Base-by-base conservation (phyloP, 2,329 filamentous ascomycete species). In the Fusarium secorum region DNA sequence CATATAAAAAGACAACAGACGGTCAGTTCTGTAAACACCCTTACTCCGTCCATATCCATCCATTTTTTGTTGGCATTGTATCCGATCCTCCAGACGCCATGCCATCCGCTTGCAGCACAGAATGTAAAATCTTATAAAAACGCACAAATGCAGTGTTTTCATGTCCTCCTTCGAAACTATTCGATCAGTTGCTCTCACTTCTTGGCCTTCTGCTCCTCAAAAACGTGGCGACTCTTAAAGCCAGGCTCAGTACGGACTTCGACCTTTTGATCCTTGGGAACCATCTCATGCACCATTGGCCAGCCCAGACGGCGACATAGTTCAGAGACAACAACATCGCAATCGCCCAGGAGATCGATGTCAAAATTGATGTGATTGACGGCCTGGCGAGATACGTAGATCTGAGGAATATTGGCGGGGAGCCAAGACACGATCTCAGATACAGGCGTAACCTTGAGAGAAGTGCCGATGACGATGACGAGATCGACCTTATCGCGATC, bases 391-490 rank as follows among this genome's bases (percentile, higher is more conserved):
- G 92, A 95, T 74, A 98, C 93, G 81, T 96, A 97, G 69, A 97
- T 93, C 81, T 97, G 94, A 11, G 95, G 95, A 41, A 97, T 89
- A 65, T 93, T 81, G n/a, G 89, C 83, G 3, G 93, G 93, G 45
- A 97, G 80, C 75, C 92, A 92, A 38, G 92, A 91, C 3, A 94
- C 92, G 49, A 99, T 93, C 80, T 98, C 95, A 36, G 93, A 95
- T 5, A 99, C 96, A 36, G 96, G 96, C 4, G 94, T 94, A 5
- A 99, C 96, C 80, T 98, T 98, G 78, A 99, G 89, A 33, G 92
- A 96, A 1, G 96, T 99, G 71, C 96, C 96, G 76, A 99, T 98
- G 73, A 98, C 95, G 72, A 99, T 91, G 73, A 98, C 93, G 20
- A 99, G 87, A 79, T 99, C 96, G 3, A 93, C 93, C 62, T 88